A percentile compares a stretch with the other conserved stretches of the same genome.
Evolutionary conservation across 306 rosid species (phyloP).

Genomic region (Herpetospermum pedunculosum): DNA sequence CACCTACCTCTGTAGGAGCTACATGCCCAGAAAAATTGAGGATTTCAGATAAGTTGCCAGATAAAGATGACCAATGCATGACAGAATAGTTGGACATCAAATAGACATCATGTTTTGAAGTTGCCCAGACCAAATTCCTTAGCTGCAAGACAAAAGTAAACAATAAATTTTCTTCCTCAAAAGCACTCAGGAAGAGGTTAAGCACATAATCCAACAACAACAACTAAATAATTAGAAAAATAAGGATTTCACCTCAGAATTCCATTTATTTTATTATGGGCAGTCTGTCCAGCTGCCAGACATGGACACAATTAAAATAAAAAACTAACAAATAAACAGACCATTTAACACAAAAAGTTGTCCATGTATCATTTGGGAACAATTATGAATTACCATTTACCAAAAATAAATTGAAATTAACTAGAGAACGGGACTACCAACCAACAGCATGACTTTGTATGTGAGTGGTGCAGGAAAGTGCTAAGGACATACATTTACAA

Average conservation of each 20-base stretch:
- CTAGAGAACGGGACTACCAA: background rate
- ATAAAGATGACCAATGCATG: conserved; percentile 24
- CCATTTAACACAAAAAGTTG: background rate
- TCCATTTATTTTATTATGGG: background rate
- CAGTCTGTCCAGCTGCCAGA: background rate
- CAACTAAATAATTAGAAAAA: background rate
- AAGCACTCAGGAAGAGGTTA: background rate
- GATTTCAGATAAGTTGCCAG: conserved; percentile 18
- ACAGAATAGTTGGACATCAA: conserved; percentile 23
- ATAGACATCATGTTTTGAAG: conserved; percentile 26
- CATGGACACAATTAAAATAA: background rate
- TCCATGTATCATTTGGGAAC: background rate
- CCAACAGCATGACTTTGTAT: background rate
- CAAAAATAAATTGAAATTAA: background rate
- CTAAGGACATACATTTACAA: background rate
- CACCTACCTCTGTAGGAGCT: conserved; percentile 25
- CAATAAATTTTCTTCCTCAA: background rate
- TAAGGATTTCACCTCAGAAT: background rate
- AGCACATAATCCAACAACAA: background rate
- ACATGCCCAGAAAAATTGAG: conserved; percentile 26
- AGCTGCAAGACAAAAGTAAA: conserved; percentile 12
- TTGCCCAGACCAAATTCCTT: conserved; percentile 28
- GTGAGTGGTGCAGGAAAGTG: background rate
- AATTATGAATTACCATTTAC: background rate
- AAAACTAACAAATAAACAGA: background rate